Evolutionary conservation across 176 grass and related monocot genomes (phyloP), one percentile per base, ranked within the genome.

Genomic region (Metroxylon sagu): DNA sequence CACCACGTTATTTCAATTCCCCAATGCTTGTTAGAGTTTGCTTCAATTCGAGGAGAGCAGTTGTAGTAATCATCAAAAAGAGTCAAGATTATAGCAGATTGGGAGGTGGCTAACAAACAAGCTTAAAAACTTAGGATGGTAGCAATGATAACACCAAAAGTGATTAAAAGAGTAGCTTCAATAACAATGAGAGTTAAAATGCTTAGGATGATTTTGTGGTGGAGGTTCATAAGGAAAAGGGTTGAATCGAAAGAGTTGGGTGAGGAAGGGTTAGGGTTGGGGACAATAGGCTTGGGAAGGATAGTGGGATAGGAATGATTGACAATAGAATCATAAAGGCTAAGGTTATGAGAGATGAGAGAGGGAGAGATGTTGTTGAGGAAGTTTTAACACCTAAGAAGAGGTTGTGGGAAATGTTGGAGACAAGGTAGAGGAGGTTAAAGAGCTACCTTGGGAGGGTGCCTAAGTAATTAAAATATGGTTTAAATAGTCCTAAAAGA

Each of bases 161-260:
- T 63, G 74, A 97, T 97, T n/a, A 80, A 68, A 5, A 61, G 74
- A 0, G 78, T 83, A 1, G 85, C 87, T 0, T 80, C 87, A 48
- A 97, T 97, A 49, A 87, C 83, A 48, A 97, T 77, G 43, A 97
- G 80, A 49, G 79, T 80, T 25, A 87, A 97, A 43, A 97, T 89
- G 73, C 92, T 97, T 60, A 97, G 52, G 69, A 97, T 89, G 55
- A 95, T 96, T 77, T 88, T 97, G 60, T 97, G 92, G 52, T 79
- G 83, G 60, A 55, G 51, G 56, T 54, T 72, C 43, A 39, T 78
- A 64, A 71, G 73, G 50, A 75, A 61, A 17, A 66, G 48, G 15
- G 56, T 60, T 0, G 69, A 35, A 50, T 89, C 4, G 21, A 56
- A 35, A 62, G 68, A 77, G 26, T 67, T 79, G 49, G 80, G 69